phyloP scores from a whole-genome alignment of 2,329 filamentous ascomycete genomes.

The Beauveria bassiana region DNA sequence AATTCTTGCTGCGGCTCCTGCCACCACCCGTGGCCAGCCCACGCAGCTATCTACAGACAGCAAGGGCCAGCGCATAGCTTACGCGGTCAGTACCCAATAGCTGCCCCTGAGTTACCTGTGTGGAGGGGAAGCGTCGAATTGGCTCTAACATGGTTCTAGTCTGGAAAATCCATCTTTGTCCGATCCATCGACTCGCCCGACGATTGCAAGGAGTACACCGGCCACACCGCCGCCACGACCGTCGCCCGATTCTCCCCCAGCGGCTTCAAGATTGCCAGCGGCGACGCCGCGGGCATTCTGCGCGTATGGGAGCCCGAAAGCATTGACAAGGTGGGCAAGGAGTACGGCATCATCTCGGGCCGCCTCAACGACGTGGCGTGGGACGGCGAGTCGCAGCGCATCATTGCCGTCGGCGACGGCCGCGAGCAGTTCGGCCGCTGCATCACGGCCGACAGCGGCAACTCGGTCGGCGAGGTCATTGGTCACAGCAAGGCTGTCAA shows the following conservation, averaged over 20 bases:
- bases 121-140: not conserved
- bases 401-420: slow-evolving; percentile 93
- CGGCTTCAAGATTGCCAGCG: slow-evolving; percentile 90
- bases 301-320: slow-evolving; percentile 90
- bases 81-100: slow-evolving; percentile 59
- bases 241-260: slow-evolving; percentile 91
- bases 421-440: slow-evolving; percentile 90
- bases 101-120: not conserved
- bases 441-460: slow-evolving; percentile 91
- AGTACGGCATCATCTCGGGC: slow-evolving; percentile 90
- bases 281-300: slow-evolving; percentile 76
- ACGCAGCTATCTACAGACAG: slow-evolving; percentile 82
- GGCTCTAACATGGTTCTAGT: slow-evolving; percentile 40
- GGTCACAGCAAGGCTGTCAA: slow-evolving; percentile 91
- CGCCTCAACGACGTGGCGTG: slow-evolving; percentile 95
- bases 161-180: slow-evolving; percentile 93
- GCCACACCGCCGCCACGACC: slow-evolving; percentile 81
- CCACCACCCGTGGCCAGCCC: slow-evolving; percentile 75
- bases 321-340: slow-evolving; percentile 78
- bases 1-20: slow-evolving; percentile 80
- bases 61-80: slow-evolving; percentile 87
- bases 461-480: slow-evolving; percentile 88
- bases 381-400: slow-evolving; percentile 93
- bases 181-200: slow-evolving; percentile 88
- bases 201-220: slow-evolving; percentile 80